These are phyloP conservation scores for Diaporthe ampelina DNA, from an alignment of 2,329 filamentous ascomycete species.

Conservation along the genomic window DNA sequence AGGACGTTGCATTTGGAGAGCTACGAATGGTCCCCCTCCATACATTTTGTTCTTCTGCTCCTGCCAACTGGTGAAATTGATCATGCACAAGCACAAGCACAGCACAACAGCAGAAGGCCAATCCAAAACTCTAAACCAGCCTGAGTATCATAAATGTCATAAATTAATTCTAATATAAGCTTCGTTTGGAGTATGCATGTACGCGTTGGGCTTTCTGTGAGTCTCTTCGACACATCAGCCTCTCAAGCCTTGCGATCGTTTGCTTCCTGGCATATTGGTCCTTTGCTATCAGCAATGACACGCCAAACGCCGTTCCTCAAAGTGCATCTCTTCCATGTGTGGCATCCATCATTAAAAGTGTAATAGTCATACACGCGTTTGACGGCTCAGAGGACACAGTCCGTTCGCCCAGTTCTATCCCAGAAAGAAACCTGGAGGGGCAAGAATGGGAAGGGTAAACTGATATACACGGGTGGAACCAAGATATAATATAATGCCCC, in stretches of 20 bases:
- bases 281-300: neutral
- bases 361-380: constrained; percentile 27
- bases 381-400: constrained; percentile 10
- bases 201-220: neutral
- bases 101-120: neutral
- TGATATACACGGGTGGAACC: constrained; percentile 30
- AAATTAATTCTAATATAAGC: constrained; percentile 24
- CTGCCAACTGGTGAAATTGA: neutral
- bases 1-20: neutral
- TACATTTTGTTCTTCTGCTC: neutral
- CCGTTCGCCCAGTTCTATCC: constrained; percentile 7
- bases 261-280: constrained; percentile 1
- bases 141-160: constrained; percentile 22
- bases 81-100: no score
- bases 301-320: constrained; percentile 4
- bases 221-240: neutral
- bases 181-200: neutral
- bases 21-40: neutral
- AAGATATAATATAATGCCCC: neutral
- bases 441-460: constrained; percentile 1
- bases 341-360: constrained; percentile 32
- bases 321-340: constrained; percentile 11
- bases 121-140: neutral
- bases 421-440: constrained; percentile 19
- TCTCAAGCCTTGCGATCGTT: neutral